These are phyloP conservation scores for Penicillium subrubescens DNA, from an alignment of 495 filamentous ascomycete species.

Conservation along the genomic window DNA sequence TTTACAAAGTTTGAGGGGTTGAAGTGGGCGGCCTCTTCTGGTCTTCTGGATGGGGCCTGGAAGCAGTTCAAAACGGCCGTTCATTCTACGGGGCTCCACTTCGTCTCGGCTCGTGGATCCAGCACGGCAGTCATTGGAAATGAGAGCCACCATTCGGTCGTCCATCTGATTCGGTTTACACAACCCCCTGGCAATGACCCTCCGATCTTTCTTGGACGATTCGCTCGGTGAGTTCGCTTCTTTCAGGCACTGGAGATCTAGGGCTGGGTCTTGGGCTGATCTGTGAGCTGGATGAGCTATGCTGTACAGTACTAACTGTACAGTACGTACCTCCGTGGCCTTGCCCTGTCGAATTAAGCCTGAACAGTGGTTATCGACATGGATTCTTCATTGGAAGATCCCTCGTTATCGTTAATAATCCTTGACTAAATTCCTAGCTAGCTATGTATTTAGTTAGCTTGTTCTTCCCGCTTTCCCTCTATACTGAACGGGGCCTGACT, in stretches of 20 bases:
- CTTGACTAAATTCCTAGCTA: not conserved
- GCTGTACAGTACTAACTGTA: no score
- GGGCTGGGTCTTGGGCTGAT: not conserved
- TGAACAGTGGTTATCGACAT: not conserved
- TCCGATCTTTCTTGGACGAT: not conserved
- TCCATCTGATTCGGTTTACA: conserved; percentile 11
- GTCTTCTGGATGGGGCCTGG: conserved; percentile 17
- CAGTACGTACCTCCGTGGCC: not conserved
- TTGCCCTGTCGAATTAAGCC: not conserved
- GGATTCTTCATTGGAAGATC: not conserved
- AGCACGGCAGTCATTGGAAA: conserved; percentile 22
- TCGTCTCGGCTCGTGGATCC: conserved; percentile 24
- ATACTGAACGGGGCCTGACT: not conserved
- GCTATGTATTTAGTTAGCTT: not conserved
- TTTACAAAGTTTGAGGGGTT: not conserved
- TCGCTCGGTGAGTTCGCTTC: not conserved
- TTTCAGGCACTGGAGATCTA: not conserved
- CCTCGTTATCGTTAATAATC: not conserved
- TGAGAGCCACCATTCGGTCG: conserved; percentile 11
- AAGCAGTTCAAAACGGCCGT: conserved; percentile 26
- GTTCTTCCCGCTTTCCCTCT: not conserved
- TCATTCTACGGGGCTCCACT: conserved; percentile 19
- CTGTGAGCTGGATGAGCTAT: not conserved
- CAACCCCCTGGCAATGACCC: not conserved
- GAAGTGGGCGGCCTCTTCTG: conserved; percentile 4